These are phyloP conservation scores for Podila epigama DNA, from an alignment of 192 early-diverging fungal genomes.

Conservation along the genomic window DNA sequence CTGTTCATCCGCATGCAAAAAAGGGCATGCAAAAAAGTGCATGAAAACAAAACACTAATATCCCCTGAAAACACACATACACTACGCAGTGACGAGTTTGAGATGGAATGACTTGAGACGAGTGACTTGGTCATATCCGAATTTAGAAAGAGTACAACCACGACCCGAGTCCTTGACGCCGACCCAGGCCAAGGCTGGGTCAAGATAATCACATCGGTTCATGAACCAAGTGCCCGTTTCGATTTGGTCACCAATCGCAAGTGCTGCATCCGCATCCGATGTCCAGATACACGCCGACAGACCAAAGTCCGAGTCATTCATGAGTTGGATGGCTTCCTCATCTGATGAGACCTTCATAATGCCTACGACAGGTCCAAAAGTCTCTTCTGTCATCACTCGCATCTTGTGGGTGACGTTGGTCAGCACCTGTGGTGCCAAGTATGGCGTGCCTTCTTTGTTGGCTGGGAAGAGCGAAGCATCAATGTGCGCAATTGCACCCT, in stretches of 20 bases:
- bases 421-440: conserved; percentile 79
- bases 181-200: conserved; percentile 82
- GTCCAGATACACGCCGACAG: conserved; percentile 87
- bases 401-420: conserved; percentile 77
- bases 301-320: conserved; percentile 85
- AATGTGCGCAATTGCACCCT: conserved; percentile 74
- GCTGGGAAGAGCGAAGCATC: conserved; percentile 61
- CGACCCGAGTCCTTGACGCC: conserved; percentile 79
- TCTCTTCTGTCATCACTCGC: conserved; percentile 83
- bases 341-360: conserved; percentile 79
- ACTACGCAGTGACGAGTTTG: conserved; percentile 48
- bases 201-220: conserved; percentile 86
- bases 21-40: background rate
- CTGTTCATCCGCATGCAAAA: background rate
- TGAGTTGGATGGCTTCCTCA: conserved; percentile 76
- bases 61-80: too few species aligned
- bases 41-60: background rate
- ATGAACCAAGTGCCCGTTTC: conserved; percentile 85
- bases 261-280: conserved; percentile 60
- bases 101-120: conserved; percentile 74
- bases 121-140: conserved; percentile 78
- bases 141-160: conserved; percentile 72
- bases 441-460: conserved; percentile 69
- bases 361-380: conserved; percentile 84
- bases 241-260: conserved; percentile 67